Percentiles rank a stretch among this genome's conserved stretches.
These are phyloP conservation scores for Eucalyptus victrix DNA, from an alignment of 345 rosid genomes.

Conservation along the genomic window DNA sequence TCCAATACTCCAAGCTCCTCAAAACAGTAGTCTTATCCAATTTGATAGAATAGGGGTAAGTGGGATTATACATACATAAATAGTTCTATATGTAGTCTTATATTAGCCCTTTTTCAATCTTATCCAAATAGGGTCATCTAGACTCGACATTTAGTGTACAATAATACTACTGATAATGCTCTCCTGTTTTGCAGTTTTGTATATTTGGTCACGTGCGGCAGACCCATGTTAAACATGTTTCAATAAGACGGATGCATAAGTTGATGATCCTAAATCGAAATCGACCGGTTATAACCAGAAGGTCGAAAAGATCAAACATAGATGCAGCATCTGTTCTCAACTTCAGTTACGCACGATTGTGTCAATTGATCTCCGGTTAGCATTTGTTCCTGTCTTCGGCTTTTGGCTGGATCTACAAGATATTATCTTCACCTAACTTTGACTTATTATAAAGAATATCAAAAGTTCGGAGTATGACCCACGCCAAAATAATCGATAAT, in stretches of 20 bases:
- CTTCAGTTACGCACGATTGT: not conserved
- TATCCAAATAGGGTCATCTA: not conserved
- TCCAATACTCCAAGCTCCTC: not conserved
- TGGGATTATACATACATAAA: not conserved
- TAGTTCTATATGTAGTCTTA: not conserved
- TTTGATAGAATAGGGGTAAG: not conserved
- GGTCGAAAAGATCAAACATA: not conserved
- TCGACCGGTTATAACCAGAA: not conserved
- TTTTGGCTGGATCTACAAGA: not conserved
- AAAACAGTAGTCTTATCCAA: not conserved
- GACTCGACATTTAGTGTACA: not conserved
- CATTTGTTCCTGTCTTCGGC: not conserved
- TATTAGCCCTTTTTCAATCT: not conserved
- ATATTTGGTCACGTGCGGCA: not conserved
- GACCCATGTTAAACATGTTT: not conserved
- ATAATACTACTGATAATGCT: not conserved
- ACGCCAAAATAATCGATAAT: not conserved
- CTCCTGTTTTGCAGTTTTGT: not conserved
- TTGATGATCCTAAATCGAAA: not conserved
- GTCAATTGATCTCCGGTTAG: not conserved
- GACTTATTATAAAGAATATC: not conserved
- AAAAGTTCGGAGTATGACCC: not conserved
- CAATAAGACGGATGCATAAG: not conserved
- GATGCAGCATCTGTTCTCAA: not conserved
- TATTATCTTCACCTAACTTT: not conserved